phyloP scores from a whole-genome alignment of 2,329 filamentous ascomycete species.

The Fusarium subtropicale region DNA sequence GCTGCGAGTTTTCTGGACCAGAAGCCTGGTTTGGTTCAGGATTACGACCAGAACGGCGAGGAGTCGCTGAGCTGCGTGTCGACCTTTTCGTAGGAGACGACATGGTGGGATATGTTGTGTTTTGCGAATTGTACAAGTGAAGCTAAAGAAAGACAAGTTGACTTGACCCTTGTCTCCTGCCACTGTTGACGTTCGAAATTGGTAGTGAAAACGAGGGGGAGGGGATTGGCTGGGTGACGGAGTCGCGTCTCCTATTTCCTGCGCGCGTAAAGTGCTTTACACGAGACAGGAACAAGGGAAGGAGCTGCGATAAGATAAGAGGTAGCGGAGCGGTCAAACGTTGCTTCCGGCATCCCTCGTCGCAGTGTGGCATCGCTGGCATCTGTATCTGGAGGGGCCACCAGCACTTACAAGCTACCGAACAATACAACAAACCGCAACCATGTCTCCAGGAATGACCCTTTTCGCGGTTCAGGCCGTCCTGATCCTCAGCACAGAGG shows the following conservation, averaged over 20 bases:
- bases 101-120: slow-evolving; percentile 48
- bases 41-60: slow-evolving; percentile 57
- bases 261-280: slow-evolving; percentile 58
- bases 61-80: slow-evolving; percentile 61
- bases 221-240: slow-evolving; percentile 45
- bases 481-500: slow-evolving; percentile 83
- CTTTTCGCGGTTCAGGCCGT: slow-evolving; percentile 82
- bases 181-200: slow-evolving; percentile 43
- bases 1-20: slow-evolving; percentile 56
- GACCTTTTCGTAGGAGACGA: slow-evolving; percentile 61
- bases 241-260: slow-evolving; percentile 41
- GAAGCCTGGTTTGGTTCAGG: slow-evolving; percentile 56
- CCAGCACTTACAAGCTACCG: slow-evolving; percentile 39
- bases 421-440: slow-evolving; percentile 39
- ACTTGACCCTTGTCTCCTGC: slow-evolving; percentile 26
- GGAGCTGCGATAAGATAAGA: slow-evolving; percentile 14
- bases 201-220: slow-evolving; percentile 44
- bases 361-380: slow-evolving; percentile 45
- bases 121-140: slow-evolving; percentile 19
- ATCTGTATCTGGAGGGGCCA: slow-evolving; percentile 50
- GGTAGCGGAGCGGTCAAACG: slow-evolving; percentile 48
- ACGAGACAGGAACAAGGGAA: slow-evolving; percentile 21
- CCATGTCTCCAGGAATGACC: slow-evolving; percentile 80
- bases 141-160: slow-evolving; percentile 15
- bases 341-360: slow-evolving; percentile 45